Conservation (phyloP, 345 rosid genomes). For the Eucalyptus curtisii region DNA sequence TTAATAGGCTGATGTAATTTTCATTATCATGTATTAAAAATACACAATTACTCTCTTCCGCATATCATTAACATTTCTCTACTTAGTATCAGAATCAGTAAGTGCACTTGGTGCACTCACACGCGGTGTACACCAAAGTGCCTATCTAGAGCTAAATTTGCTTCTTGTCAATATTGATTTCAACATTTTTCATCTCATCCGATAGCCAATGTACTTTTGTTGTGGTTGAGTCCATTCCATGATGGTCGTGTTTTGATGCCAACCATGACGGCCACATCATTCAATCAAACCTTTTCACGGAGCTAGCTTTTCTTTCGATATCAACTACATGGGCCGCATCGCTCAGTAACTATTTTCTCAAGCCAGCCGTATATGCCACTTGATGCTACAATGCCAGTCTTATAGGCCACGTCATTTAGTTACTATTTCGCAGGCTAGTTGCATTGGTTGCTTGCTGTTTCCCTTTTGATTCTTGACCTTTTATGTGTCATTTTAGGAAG, state of each 20-base stretch:
- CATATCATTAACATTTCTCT: no score
- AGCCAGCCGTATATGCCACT: neutral
- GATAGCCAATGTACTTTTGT: no score
- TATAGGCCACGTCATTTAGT: neutral
- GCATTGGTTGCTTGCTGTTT: neutral
- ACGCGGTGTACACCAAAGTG: no score
- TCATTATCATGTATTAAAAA: no score
- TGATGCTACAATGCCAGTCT: neutral
- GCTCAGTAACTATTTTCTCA: neutral
- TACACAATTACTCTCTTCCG: no score
- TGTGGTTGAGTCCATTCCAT: neutral
- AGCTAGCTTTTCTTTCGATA: neutral
- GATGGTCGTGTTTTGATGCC: neutral
- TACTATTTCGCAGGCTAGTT: neutral
- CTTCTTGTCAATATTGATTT: no score
- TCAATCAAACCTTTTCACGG: fast-evolving
- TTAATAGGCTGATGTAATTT: no score
- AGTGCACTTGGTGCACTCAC: no score
- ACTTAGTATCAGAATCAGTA: fast-evolving
- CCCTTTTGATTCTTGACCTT: no score
- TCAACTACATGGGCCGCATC: neutral
- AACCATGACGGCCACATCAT: neutral
- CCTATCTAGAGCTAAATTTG: no score
- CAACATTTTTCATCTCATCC: no score
- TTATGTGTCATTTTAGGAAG: neutral